Evolutionary conservation across 306 rosid genomes (phyloP).

Genomic region (Alnus glutinosa): DNA sequence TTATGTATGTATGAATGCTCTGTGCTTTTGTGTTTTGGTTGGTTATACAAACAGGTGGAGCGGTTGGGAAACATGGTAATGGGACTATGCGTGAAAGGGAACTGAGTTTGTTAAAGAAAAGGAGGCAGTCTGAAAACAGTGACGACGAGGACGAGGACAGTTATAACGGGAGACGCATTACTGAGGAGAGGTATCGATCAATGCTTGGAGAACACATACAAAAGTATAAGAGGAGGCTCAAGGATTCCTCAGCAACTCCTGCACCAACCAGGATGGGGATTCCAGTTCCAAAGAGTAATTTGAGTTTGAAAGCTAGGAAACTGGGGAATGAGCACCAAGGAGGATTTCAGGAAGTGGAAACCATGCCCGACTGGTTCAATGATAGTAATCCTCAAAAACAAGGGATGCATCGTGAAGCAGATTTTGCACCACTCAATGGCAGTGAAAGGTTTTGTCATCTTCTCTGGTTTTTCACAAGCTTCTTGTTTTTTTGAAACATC

Average conservation of each 20-base stretch:
- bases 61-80: slow-evolving; percentile 49
- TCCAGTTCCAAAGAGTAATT: slow-evolving; percentile 46
- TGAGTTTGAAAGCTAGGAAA: slow-evolving; percentile 60
- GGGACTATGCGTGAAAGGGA: slow-evolving; percentile 66
- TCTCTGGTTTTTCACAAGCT: slow-evolving; percentile 25
- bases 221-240: slow-evolving; percentile 83
- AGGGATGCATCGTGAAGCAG: slow-evolving; percentile 56
- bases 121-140: slow-evolving; percentile 61
- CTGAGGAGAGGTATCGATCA: slow-evolving; percentile 81
- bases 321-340: slow-evolving; percentile 57
- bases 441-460: slow-evolving; percentile 65
- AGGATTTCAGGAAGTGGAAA: slow-evolving; percentile 58
- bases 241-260: slow-evolving; percentile 65
- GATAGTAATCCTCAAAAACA: slow-evolving; percentile 54
- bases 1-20: slow-evolving; percentile 20
- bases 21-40: slow-evolving; percentile 36
- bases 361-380: slow-evolving; percentile 64
- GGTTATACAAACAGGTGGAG: slow-evolving; percentile 54
- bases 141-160: slow-evolving; percentile 66
- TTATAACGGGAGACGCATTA: slow-evolving; percentile 53
- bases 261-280: slow-evolving; percentile 46
- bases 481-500: slow-evolving; percentile 7
- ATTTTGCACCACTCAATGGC: slow-evolving; percentile 38
- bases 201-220: slow-evolving; percentile 96
- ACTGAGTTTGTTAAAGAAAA: slow-evolving; percentile 50